Percentiles rank a stretch among this genome's conserved stretches.
These are phyloP conservation scores for Limnanthes douglasii DNA, from an alignment of 345 rosid genomes.

Conservation along the genomic window DNA sequence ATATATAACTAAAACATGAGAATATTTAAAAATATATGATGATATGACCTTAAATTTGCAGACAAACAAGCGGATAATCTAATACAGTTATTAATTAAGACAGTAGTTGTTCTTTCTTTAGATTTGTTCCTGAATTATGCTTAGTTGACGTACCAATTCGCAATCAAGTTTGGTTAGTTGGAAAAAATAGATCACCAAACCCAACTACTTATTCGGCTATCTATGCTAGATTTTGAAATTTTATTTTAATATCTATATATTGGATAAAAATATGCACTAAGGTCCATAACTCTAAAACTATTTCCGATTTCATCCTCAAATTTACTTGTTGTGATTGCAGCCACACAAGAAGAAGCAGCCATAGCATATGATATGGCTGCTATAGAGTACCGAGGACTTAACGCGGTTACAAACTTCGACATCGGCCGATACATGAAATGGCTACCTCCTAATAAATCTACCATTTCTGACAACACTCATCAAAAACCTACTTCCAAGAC, in stretches of 20 bases:
- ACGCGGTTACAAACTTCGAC: constrained; percentile 92
- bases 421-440: constrained; percentile 48
- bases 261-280: no score
- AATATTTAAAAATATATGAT: no score
- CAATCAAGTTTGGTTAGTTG: constrained; percentile 17
- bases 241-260: no score
- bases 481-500: constrained; percentile 1
- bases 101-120: no score
- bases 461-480: constrained; percentile 1
- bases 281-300: no score
- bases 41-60: no score
- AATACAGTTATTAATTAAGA: no score
- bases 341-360: constrained; percentile 97
- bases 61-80: no score
- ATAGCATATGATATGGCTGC: constrained; percentile 89
- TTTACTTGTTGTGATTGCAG: constrained; percentile 18
- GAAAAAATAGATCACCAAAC: constrained; percentile 17
- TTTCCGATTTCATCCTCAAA: no score
- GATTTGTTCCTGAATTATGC: no score
- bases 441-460: constrained; percentile 4
- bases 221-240: constrained; percentile 4
- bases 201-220: constrained; percentile 12
- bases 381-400: constrained; percentile 78
- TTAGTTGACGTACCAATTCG: no score
- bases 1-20: no score